phyloP scores from a whole-genome alignment of 1,284 basidiomycete genomes.

The Pisolithus thermaeus region DNA sequence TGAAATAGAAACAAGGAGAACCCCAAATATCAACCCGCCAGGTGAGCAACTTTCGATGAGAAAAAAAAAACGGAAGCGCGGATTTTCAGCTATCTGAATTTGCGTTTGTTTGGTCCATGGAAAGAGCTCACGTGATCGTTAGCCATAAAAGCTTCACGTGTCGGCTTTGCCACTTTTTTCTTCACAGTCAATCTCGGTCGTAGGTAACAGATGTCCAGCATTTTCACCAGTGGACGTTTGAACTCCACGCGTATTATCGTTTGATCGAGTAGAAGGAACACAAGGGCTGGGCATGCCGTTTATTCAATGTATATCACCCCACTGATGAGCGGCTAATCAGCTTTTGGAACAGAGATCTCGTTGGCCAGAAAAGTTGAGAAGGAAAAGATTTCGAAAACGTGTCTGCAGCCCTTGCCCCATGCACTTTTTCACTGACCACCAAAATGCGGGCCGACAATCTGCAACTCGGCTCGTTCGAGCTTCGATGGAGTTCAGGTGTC shows the following conservation, averaged over 20 bases:
- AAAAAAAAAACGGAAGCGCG: not conserved
- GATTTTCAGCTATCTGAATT: slow-evolving; percentile 9
- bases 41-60: slow-evolving; percentile 61
- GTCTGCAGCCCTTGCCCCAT: too few species aligned
- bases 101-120: slow-evolving; percentile 30
- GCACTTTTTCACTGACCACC: too few species aligned
- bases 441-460: too few species aligned
- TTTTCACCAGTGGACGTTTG: slow-evolving; percentile 17
- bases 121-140: slow-evolving; percentile 43
- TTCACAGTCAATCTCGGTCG: slow-evolving; percentile 59
- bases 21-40: slow-evolving; percentile 66
- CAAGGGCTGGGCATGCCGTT: slow-evolving; percentile 69
- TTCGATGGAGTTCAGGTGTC: too few species aligned
- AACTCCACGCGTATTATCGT: slow-evolving; percentile 13
- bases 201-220: slow-evolving; percentile 29
- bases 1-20: slow-evolving; percentile 30
- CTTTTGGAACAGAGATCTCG: slow-evolving; percentile 45
- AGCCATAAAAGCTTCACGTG: slow-evolving; percentile 20
- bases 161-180: slow-evolving; percentile 16
- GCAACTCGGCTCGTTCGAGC: too few species aligned
- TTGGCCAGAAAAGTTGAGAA: not conserved
- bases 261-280: slow-evolving; percentile 37
- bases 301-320: slow-evolving; percentile 34
- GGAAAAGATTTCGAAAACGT: not conserved
- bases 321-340: slow-evolving; percentile 65